A percentile compares a stretch with the other conserved stretches of the same genome.
These are phyloP conservation scores for Euphorbia schlechtendalii DNA, from an alignment of 441 rosid species.

Conservation along the genomic window DNA sequence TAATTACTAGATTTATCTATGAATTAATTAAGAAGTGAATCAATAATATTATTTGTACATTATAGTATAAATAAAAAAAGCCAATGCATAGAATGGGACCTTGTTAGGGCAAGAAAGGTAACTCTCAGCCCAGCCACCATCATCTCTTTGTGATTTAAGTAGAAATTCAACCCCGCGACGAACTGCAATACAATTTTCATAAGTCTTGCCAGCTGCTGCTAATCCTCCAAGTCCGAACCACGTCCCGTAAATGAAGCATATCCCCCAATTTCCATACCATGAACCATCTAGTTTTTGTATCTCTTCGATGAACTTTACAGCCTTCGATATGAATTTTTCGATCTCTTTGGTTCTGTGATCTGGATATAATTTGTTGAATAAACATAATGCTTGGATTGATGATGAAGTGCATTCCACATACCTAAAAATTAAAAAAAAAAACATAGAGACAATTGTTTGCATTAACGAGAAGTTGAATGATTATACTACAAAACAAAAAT, in stretches of 20 bases:
- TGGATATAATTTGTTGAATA: constrained; percentile 45
- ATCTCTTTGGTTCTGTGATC: constrained; percentile 40
- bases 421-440: too few species aligned
- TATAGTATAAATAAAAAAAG: too few species aligned
- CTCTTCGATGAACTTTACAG: constrained; percentile 30
- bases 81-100: neutral
- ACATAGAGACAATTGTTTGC: too few species aligned
- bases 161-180: constrained; percentile 38
- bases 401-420: constrained; percentile 58
- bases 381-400: constrained; percentile 34
- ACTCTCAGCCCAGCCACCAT: constrained; percentile 64
- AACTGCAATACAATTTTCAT: constrained; percentile 23
- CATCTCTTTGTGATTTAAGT: constrained; percentile 27
- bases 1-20: too few species aligned
- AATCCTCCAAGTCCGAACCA: too few species aligned
- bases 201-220: too few species aligned
- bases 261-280: constrained; percentile 43
- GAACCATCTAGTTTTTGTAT: constrained; percentile 47
- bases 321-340: constrained; percentile 33
- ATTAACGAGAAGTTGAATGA: too few species aligned
- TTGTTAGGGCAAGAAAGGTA: constrained; percentile 31
- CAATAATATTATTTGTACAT: too few species aligned
- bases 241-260: too few species aligned
- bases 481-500: too few species aligned
- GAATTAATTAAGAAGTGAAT: too few species aligned